Conservation (phyloP, 179 eudicot genomes). For the Carnegiea gigantea region DNA sequence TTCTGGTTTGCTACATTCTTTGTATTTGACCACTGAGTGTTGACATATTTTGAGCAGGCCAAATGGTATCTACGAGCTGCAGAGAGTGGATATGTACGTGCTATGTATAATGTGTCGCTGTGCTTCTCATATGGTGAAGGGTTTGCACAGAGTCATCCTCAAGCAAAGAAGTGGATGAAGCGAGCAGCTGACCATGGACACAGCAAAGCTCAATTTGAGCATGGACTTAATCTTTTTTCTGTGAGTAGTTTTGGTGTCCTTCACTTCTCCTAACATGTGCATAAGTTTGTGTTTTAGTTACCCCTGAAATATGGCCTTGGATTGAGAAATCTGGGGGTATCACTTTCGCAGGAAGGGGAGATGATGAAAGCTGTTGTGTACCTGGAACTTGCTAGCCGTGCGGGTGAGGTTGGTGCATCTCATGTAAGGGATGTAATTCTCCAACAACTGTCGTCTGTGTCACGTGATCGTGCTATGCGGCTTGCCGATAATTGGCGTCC, state of each 20-base stretch:
- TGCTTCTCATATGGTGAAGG: conserved; percentile 87
- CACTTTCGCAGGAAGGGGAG: conserved; percentile 71
- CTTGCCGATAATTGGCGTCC: conserved; percentile 82
- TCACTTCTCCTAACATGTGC: not conserved
- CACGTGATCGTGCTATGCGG: conserved; percentile 54
- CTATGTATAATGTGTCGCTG: conserved; percentile 82
- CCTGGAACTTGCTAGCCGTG: conserved; percentile 79
- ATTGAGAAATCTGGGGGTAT: conserved; percentile 12
- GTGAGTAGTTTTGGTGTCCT: conserved; percentile 33
- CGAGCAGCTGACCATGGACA: conserved; percentile 93
- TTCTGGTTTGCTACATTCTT: not conserved
- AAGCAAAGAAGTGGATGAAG: conserved; percentile 95
- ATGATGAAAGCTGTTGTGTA: conserved; percentile 76
- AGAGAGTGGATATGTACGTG: conserved; percentile 85
- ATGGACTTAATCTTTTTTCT: conserved; percentile 67
- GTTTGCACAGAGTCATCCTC: conserved; percentile 46
- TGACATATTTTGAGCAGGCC: conserved; percentile 49
- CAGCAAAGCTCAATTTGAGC: conserved; percentile 86
- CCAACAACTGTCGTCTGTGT: conserved; percentile 56
- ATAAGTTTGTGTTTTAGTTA: not conserved
- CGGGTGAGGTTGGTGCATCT: conserved; percentile 74
- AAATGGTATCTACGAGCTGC: conserved; percentile 84
- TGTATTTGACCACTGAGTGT: not conserved
- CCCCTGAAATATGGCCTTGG: conserved; percentile 4
- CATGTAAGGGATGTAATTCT: conserved; percentile 62